These are phyloP conservation scores for Stachybotrys chartarum DNA, from an alignment of 2,329 filamentous ascomycete genomes.

Conservation along the genomic window DNA sequence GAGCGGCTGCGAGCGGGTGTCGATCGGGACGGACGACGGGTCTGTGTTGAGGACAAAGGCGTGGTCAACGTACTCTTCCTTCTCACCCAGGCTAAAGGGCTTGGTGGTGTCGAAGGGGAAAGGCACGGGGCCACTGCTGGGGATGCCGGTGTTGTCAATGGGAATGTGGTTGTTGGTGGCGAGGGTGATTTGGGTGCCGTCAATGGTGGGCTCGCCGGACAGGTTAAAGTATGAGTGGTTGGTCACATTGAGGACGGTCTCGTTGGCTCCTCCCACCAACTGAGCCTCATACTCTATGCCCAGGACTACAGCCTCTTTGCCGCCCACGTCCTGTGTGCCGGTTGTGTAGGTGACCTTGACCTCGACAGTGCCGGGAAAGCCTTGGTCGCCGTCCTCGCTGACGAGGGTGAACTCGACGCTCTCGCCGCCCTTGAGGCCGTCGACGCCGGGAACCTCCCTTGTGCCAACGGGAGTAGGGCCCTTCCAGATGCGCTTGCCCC, in stretches of 20 bases:
- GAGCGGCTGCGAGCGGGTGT: slow-evolving; percentile 58
- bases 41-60: slow-evolving; percentile 75
- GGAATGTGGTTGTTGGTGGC: slow-evolving; percentile 60
- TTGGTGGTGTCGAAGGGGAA: slow-evolving; percentile 59
- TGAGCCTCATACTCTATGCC: slow-evolving; percentile 87
- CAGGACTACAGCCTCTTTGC: slow-evolving; percentile 61
- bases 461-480: slow-evolving; percentile 59
- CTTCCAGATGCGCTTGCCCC: slow-evolving; percentile 73
- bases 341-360: slow-evolving; percentile 72
- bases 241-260: slow-evolving; percentile 87
- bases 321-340: slow-evolving; percentile 55
- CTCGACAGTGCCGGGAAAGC: slow-evolving; percentile 81
- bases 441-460: slow-evolving; percentile 40
- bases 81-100: slow-evolving; percentile 64
- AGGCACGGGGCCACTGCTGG: slow-evolving; percentile 56
- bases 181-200: slow-evolving; percentile 60
- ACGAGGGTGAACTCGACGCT: slow-evolving; percentile 57
- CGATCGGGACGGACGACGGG: slow-evolving; percentile 51
- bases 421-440: slow-evolving; percentile 52
- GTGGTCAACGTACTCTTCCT: slow-evolving; percentile 75
- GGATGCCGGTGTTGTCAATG: slow-evolving; percentile 67
- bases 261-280: slow-evolving; percentile 70
- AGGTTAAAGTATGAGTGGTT: slow-evolving; percentile 86
- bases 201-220: slow-evolving; percentile 42
- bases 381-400: slow-evolving; percentile 79